Base-by-base conservation (phyloP, 495 filamentous ascomycete genomes). In the Tuber indicum region DNA sequence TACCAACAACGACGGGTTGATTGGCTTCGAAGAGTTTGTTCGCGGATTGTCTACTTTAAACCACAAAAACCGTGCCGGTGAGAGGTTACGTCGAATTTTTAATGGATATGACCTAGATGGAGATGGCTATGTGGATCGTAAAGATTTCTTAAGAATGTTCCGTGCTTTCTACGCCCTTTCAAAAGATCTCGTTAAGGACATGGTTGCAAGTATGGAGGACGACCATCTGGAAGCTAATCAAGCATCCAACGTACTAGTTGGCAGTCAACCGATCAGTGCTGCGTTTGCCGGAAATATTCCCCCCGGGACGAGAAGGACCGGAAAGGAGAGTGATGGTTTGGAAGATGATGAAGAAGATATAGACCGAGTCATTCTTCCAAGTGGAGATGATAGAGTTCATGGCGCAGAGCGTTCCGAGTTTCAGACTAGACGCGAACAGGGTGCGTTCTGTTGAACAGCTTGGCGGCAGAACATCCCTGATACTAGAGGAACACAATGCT, bases 11-110 rank as follows among this genome's bases (percentile, higher is more conserved):
- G 92, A 98, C 81, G 93, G 91, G 14, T 85, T 96, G 16, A 97
- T 99, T 81, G 92, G 93, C n/a, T 98, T 98, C 80, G 89, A 92
- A 73, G 96, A 98, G 81, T 98, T 98, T 82, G 84, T 97, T 42
- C 89, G 90, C 52, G 96, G 92, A 2, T 87, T 97, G n/a, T 90
- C 92, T 0, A 93, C 91, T 78, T 88, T 96, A 58, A 93, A 92
- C 77, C 88, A 91, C 74, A 94, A 92, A 80, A 87, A 85, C 66
- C 86, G 86, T 44, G 85, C 88, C 36, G 70, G 75, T 73, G 90
- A 94, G 80, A 89, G 91, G 43, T 87, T 94, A 43, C 87, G 86
- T 43, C 89, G 90, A 72, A 91, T 97, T 41, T 99, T 97, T 83
- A 88, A 91, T 72, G 94, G 93, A 10, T 98, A 97, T 79, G 96